phyloP scores from a whole-genome alignment of 306 rosid genomes.

The Inga laurina region DNA sequence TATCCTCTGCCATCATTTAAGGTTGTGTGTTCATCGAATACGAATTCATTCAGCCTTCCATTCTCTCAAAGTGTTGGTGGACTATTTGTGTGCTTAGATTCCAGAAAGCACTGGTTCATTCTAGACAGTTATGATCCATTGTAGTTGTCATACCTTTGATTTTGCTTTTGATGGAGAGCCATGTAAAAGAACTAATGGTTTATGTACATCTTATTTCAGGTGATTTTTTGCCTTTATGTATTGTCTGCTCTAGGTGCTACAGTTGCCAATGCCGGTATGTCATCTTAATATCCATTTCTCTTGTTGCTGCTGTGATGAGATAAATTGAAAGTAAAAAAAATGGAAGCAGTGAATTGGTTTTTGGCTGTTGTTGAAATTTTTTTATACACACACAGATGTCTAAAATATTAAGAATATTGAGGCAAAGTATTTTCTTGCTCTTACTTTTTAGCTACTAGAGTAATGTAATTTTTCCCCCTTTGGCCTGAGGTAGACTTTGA shows the following conservation, averaged over 20 bases:
- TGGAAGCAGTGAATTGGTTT: neutral
- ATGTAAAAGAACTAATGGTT: slow-evolving; percentile 1
- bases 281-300: neutral
- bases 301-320: neutral
- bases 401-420: neutral
- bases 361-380: neutral
- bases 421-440: neutral
- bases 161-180: neutral
- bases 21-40: neutral
- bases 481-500: neutral
- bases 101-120: neutral
- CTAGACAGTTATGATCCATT: neutral
- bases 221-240: slow-evolving; percentile 62
- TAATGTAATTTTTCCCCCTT: neutral
- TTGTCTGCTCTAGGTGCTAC: slow-evolving; percentile 78
- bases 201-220: slow-evolving; percentile 48
- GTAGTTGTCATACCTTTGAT: neutral
- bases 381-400: neutral
- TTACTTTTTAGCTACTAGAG: neutral
- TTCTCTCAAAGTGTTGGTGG: neutral
- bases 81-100: neutral
- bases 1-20: neutral
- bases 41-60: neutral
- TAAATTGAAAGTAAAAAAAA: neutral
- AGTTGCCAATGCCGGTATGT: slow-evolving; percentile 85